These are phyloP conservation scores for Davidsoniella neocaledoniae DNA, from an alignment of 2,329 filamentous ascomycete genomes.

Conservation along the genomic window DNA sequence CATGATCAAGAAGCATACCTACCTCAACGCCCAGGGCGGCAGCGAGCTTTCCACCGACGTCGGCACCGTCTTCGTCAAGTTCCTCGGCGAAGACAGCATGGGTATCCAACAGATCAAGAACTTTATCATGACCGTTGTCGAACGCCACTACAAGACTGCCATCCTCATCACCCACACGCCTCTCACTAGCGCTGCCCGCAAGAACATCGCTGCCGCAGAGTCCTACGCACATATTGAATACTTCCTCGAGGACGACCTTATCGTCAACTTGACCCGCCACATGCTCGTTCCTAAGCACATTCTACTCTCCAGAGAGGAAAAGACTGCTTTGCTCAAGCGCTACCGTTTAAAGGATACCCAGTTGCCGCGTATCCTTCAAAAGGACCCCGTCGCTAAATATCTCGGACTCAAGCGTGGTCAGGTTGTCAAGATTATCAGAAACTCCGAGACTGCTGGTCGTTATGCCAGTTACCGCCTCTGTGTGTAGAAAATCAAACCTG, in stretches of 20 bases:
- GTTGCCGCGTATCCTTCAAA: slow-evolving; percentile 76
- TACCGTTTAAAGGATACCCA: slow-evolving; percentile 97
- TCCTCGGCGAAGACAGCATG: slow-evolving; percentile 61
- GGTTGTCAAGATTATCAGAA: slow-evolving; percentile 96
- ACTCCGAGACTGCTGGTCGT: slow-evolving; percentile 83
- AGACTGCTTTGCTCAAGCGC: slow-evolving; percentile 64
- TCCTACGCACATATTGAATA: slow-evolving; percentile 72
- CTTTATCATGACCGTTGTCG: slow-evolving; percentile 68
- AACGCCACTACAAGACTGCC: slow-evolving; percentile 72
- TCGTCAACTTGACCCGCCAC: slow-evolving; percentile 97
- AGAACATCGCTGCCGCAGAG: slow-evolving; percentile 64
- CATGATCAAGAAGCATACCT: slow-evolving; percentile 63
- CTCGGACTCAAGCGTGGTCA: slow-evolving; percentile 78
- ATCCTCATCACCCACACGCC: slow-evolving; percentile 75
- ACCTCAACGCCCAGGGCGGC: slow-evolving; percentile 49
- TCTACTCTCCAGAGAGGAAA: slow-evolving; percentile 78
- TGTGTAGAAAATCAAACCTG: slow-evolving; percentile 25
- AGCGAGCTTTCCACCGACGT: slow-evolving; percentile 49
- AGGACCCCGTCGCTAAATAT: slow-evolving; percentile 86
- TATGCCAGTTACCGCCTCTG: slow-evolving; percentile 85
- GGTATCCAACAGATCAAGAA: slow-evolving; percentile 84
- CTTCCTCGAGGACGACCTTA: slow-evolving; percentile 86
- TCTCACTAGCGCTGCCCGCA: slow-evolving; percentile 74
- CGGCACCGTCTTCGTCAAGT: slow-evolving; percentile 81
- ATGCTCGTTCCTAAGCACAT: slow-evolving; percentile 92